A percentile compares a stretch with the other conserved stretches of the same genome.
phyloP scores from a whole-genome alignment of 768 basidiomycete genomes.

The Mrakia gelida region DNA sequence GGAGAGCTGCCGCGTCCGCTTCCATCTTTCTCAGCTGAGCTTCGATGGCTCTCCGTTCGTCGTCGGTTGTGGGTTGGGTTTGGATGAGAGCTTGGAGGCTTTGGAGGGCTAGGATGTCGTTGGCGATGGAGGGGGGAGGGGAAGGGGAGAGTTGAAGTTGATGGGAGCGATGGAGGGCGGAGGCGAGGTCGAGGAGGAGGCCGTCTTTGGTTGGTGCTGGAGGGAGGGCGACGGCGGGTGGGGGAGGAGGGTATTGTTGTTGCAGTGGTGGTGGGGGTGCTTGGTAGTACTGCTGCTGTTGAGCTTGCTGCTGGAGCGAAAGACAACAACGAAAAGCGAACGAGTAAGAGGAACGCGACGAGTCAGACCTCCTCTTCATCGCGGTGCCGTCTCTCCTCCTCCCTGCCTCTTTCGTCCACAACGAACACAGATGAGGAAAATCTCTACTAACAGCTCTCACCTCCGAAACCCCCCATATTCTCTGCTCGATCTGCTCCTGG shows the following conservation, averaged over 20 bases:
- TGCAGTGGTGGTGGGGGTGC: neutral
- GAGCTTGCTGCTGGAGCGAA: slow-evolving; percentile 19
- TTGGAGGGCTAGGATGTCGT: slow-evolving; percentile 12
- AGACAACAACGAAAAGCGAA: no score
- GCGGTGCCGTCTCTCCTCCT: neutral
- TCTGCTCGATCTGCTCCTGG: slow-evolving; percentile 72
- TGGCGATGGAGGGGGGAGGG: neutral
- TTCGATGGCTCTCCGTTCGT: slow-evolving; percentile 21
- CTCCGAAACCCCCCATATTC: slow-evolving; percentile 42
- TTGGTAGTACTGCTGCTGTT: slow-evolving; percentile 1
- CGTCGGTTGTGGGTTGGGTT: slow-evolving; percentile 6
- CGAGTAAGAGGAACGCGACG: neutral
- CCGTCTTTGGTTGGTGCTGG: slow-evolving; percentile 9
- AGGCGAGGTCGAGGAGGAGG: neutral
- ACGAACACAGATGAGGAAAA: neutral
- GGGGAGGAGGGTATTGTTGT: neutral
- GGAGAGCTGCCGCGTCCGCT: slow-evolving; percentile 7
- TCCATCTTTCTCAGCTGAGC: slow-evolving; percentile 22
- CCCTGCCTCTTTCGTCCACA: neutral
- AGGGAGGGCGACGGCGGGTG: neutral
- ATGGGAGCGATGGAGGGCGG: neutral
- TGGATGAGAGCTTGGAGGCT: neutral
- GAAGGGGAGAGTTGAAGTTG: neutral
- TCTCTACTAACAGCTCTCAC: slow-evolving; percentile 10
- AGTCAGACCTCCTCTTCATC: neutral